Base-by-base conservation (phyloP, 495 filamentous ascomycete genomes). In the Hypoxylon cercidicola region DNA sequence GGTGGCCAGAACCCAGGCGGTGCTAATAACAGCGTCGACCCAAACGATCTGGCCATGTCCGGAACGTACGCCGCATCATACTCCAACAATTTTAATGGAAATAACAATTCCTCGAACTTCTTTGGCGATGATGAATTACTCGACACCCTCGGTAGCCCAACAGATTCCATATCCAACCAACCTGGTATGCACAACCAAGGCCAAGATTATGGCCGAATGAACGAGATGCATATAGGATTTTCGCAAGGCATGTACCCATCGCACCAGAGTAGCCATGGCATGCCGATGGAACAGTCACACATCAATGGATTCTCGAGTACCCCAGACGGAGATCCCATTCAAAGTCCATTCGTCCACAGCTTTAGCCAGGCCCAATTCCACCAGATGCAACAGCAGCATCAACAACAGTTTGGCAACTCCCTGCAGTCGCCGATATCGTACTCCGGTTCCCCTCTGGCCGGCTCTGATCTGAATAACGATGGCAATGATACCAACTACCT, bases 261-360 rank as follows among this genome's bases (percentile, higher is more conserved):
- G 12, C 78, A 82, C 32, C 79, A 79, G 41, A 74, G 78, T 34
- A 71, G 66, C 48, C 61, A 68, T 11, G 69, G 64, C 10, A 25
- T 82, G 54, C 77, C 70, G 4, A 77, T 83, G 51, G 79, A 82
- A n/a, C 80, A 84, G 46, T 69, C 72, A 19, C 84, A 88, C 28
- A 85, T 90, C 71, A 89, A 88, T 25, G 87, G 90, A 30, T 97
- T 87, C 74, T 96, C 93, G 23, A 89, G 89, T 66, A 96, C 92
- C 2, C 93, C 93, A 7, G 93, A 97, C 45, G 91, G 91, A 19
- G 88, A 89, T 44, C 92, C 93, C 4, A 93, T 96, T 60, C 88
- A 92, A 66, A 96, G 92, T 69, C 93, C 93, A 0, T 97, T 93
- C 64, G 82, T 89, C 21, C 85, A 91, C 47, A 88, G 84, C 68